Evolutionary conservation across 2,329 filamentous ascomycete species (phyloP).

Genomic region (Neurospora sp.): DNA sequence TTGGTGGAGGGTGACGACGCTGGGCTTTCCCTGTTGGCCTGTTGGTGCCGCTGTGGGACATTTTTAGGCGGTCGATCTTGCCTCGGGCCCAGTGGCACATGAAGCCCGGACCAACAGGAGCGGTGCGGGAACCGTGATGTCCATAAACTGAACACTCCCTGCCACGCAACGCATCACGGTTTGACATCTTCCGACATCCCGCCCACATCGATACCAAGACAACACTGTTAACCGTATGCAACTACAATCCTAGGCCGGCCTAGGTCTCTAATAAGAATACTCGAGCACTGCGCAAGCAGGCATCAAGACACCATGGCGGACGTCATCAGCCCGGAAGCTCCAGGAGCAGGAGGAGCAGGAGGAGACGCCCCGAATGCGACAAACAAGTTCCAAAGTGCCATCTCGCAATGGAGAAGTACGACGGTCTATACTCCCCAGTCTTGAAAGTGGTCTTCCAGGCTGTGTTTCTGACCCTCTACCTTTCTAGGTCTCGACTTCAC

Average conservation of each 20-base stretch:
- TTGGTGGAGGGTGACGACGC: neutral
- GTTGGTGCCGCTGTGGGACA: neutral
- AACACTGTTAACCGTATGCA: slow-evolving; percentile 4
- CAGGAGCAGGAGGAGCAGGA: slow-evolving; percentile 4
- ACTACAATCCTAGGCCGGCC: neutral
- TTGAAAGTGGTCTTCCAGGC: neutral
- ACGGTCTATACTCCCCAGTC: slow-evolving; percentile 3
- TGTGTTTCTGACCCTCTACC: slow-evolving; percentile 5
- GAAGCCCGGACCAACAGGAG: neutral
- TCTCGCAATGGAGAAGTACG: slow-evolving; percentile 90
- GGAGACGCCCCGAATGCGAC: slow-evolving; percentile 3
- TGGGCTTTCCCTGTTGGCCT: neutral
- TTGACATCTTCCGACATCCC: slow-evolving; percentile 4
- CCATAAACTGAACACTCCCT: neutral
- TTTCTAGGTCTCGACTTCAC: slow-evolving; percentile 73
- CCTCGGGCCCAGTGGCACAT: neutral
- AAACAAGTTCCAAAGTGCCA: slow-evolving; percentile 95
- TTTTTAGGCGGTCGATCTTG: neutral
- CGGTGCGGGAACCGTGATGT: neutral
- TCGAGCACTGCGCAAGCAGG: neutral
- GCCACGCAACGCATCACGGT: neutral
- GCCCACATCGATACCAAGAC: slow-evolving; percentile 1
- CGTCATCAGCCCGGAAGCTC: slow-evolving; percentile 9
- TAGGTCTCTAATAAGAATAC: neutral
- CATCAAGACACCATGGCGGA: slow-evolving; percentile 14